Evolutionary conservation across 2,329 filamentous ascomycete species (phyloP).

Genomic region (Clarireedia hainanense): DNA sequence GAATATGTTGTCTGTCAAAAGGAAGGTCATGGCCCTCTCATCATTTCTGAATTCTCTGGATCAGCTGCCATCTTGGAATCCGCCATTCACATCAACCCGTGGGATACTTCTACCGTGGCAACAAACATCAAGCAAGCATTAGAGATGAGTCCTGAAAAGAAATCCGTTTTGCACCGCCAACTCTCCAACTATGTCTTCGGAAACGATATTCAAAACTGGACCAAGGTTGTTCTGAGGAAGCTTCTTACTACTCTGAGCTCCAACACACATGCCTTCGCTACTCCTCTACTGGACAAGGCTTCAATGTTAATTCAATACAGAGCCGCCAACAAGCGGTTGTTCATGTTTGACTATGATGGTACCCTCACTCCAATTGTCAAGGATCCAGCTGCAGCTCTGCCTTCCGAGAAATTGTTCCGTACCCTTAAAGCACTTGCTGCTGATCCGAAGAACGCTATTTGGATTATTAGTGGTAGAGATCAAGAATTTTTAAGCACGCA

Average conservation of each 20-base stretch:
- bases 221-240: constrained; percentile 67
- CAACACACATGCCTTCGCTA: constrained; percentile 66
- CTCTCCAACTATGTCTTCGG: constrained; percentile 79
- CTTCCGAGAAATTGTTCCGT: constrained; percentile 72
- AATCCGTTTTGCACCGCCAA: constrained; percentile 59
- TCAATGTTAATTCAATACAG: constrained; percentile 68
- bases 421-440: constrained; percentile 72
- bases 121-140: constrained; percentile 75
- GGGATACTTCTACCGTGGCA: constrained; percentile 81
- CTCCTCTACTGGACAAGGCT: constrained; percentile 71
- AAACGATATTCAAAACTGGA: constrained; percentile 84
- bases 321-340: constrained; percentile 68
- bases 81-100: constrained; percentile 94
- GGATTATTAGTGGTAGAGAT: constrained; percentile 95
- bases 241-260: constrained; percentile 74
- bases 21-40: constrained; percentile 77
- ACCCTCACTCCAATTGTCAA: constrained; percentile 93
- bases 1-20: constrained; percentile 93
- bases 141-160: constrained; percentile 61
- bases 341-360: constrained; percentile 99
- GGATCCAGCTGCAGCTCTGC: constrained; percentile 82
- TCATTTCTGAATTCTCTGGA: constrained; percentile 93
- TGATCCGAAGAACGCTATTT: constrained; percentile 80
- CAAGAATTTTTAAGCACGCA: constrained; percentile 85
- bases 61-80: constrained; percentile 78